Conservation (phyloP, 1,284 basidiomycete species). For the Ustilago sp. region DNA sequence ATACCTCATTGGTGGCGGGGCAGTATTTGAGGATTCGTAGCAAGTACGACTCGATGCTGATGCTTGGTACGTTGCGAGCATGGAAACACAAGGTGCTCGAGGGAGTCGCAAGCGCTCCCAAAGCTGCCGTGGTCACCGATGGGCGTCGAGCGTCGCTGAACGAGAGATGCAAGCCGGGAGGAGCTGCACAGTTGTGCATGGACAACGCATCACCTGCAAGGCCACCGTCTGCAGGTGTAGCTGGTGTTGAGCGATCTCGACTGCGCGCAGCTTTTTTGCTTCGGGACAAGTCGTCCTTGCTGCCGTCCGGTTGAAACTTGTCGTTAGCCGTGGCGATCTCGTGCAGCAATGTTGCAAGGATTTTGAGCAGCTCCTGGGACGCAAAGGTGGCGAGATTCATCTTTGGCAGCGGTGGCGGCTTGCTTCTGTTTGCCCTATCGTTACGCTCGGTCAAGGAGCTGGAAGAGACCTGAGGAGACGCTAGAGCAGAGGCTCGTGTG, state of each 20-base stretch:
- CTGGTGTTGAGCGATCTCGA: constrained; percentile 31
- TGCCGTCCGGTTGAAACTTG: constrained; percentile 67
- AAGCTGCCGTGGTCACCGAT: constrained; percentile 79
- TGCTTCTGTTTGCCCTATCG: constrained; percentile 8
- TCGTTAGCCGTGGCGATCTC: constrained; percentile 95
- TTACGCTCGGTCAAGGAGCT: constrained; percentile 16
- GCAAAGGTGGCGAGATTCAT: constrained; percentile 75
- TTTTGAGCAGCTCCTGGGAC: constrained; percentile 78
- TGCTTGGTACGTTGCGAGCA: constrained; percentile 93
- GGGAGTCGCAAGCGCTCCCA: constrained; percentile 80
- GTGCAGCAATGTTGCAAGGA: constrained; percentile 88
- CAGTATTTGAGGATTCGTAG: constrained; percentile 97
- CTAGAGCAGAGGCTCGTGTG: neutral
- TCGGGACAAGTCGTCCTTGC: constrained; percentile 37
- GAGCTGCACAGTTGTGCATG: constrained; percentile 23
- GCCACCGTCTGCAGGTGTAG: constrained; percentile 23
- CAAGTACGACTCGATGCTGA: constrained; percentile 93
- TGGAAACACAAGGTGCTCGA: constrained; percentile 91
- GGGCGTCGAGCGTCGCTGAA: constrained; percentile 54
- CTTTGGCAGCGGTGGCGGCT: constrained; percentile 61
- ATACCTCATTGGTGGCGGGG: constrained; percentile 97
- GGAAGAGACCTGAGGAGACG: constrained; percentile 16
- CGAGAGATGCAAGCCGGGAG: constrained; percentile 49
- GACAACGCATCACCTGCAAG: neutral
- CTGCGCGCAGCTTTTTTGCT: constrained; percentile 28